These are phyloP conservation scores for Globisporangium mamillatum DNA, from an alignment of 352 stramenopile species.

Conservation along the genomic window DNA sequence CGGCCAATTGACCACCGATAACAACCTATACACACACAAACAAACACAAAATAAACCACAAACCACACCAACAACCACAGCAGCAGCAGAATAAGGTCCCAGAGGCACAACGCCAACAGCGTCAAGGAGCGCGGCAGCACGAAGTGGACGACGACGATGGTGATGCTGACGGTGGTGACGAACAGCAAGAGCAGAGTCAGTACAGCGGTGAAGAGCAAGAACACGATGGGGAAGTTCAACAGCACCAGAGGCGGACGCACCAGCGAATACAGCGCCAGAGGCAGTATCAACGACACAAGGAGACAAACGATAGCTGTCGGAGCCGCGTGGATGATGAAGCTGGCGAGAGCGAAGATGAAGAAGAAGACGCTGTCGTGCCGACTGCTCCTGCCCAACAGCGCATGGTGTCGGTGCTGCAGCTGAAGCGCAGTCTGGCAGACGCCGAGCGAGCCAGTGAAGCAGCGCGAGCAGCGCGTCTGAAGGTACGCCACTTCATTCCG, in stretches of 20 bases:
- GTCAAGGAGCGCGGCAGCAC: background rate
- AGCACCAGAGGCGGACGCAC: background rate
- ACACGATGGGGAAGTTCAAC: background rate
- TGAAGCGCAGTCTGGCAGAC: conserved; percentile 42
- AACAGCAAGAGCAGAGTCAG: background rate
- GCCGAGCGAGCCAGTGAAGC: conserved; percentile 38
- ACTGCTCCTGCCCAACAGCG: conserved; percentile 15
- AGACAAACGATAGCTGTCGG: background rate
- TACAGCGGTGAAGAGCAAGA: background rate
- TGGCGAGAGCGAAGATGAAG: conserved; percentile 9
- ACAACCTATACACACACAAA: too few relatives aligned
- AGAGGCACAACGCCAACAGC: background rate
- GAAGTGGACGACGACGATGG: background rate
- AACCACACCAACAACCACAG: background rate
- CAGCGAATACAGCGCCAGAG: conserved; percentile 18
- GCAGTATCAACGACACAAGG: background rate
- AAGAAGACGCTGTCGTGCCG: conserved; percentile 9
- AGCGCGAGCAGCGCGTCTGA: conserved; percentile 28
- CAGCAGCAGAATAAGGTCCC: background rate
- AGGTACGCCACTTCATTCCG: conserved; percentile 22
- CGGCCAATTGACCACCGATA: too few relatives aligned
- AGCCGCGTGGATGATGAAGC: background rate
- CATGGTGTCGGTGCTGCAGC: conserved; percentile 31
- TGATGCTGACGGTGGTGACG: background rate
- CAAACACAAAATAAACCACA: too few relatives aligned